Percentiles rank a stretch among this genome's conserved stretches.
Conservation (phyloP, 352 stramenopile species). For the Phytophthora macrochlamydospora region DNA sequence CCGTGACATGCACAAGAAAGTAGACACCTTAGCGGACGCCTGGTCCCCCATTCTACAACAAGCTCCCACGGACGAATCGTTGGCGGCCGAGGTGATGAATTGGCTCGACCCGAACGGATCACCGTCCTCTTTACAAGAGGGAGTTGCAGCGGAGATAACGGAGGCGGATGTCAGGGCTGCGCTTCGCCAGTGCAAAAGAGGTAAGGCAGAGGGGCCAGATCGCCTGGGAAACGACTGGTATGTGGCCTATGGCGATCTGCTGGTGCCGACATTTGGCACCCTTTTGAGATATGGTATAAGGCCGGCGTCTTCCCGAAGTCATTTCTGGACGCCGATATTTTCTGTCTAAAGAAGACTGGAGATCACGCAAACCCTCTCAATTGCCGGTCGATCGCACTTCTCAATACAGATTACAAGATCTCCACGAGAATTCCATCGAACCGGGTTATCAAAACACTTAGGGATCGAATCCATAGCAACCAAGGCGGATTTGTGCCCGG, state of each 20-base stretch:
- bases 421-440: slow-evolving; percentile 1
- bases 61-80: not conserved
- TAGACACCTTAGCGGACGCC: not conserved
- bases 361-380: not conserved
- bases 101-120: not conserved
- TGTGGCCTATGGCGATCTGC: not conserved
- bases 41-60: slow-evolving; percentile 6
- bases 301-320: not conserved
- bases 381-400: not conserved
- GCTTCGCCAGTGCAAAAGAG: not conserved
- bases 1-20: not conserved
- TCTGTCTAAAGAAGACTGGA: slow-evolving; percentile 5
- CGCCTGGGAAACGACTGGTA: not conserved
- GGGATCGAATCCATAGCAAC: not conserved
- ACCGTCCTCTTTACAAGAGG: not conserved
- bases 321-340: slow-evolving; percentile 2
- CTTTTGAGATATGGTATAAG: not conserved
- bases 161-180: not conserved
- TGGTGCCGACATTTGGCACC: not conserved
- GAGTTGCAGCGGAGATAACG: not conserved
- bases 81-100: not conserved
- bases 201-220: not conserved
- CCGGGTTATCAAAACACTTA: not conserved
- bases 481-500: slow-evolving; percentile 5
- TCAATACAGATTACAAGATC: slow-evolving; percentile 10